Base-by-base conservation (phyloP, 306 rosid genomes). In the Lupinus albus region DNA sequence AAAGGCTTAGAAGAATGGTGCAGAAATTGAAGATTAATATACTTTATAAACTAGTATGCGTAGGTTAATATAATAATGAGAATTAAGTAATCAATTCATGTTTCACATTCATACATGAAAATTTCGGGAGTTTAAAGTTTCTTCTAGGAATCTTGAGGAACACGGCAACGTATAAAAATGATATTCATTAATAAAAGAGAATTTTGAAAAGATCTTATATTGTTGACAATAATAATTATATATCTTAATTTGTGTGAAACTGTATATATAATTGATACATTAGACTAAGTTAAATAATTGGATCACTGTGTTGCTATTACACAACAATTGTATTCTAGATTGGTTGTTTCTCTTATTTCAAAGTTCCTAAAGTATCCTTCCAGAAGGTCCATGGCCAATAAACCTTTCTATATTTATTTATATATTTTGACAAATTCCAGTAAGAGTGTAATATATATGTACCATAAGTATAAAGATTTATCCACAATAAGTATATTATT, bases 351-450 rank as follows among this genome's bases (percentile, higher is more conserved):
- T 60, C 56, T n/a, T 0, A 11, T 62, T 69, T 76, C 17, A 33
- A 74, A 41, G 7, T 32, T 4, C 45, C 5, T 3, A 35, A 56
- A 47, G 13, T 7, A 33, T 50, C 48, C 69, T 75, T 68, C 80
- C 56, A 75, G 79, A 75, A 59, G 74, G 52, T 25, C 28, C 3
- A 32, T 55, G 5, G 8, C 13, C 39, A n/a, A n/a, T n/a, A n/a
- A n/a, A n/a, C n/a, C n/a, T 0, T 18, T 67, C 58, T 25, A 25
- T 25, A 25, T 25, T 25, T 25, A 25, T 25, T 25, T 25, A 25
- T 25, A 25, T 25, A 25, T 25, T 25, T 25, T 4, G 28, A 25
- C 30, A 25, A 25, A 2, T n/a, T n/a, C n/a, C n/a, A n/a, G n/a
- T n/a, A n/a, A n/a, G n/a, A n/a, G n/a, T n/a, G n/a, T n/a, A n/a